Evolutionary conservation across 345 rosid genomes (phyloP).

Genomic region (Salix brachista): DNA sequence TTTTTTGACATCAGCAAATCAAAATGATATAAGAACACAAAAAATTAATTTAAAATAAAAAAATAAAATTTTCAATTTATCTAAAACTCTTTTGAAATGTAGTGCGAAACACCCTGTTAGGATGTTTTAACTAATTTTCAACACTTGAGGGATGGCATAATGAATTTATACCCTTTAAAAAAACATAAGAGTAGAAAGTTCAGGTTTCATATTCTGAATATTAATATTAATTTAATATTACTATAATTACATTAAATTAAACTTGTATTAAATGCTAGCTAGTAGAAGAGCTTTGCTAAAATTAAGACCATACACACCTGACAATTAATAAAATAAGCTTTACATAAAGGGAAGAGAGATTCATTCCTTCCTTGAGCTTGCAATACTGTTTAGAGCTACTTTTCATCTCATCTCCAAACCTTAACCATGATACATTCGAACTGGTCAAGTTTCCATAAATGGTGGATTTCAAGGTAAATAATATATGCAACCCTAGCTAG

Average conservation of each 20-base stretch:
- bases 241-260: not conserved
- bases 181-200: not conserved
- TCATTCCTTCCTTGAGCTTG: constrained; percentile 49
- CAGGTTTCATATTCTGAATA: not conserved
- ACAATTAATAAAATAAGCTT: not conserved
- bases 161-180: not conserved
- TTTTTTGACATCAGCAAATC: too few species aligned
- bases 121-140: not conserved
- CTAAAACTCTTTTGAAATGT: too few species aligned
- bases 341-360: constrained; percentile 5
- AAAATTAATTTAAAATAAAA: too few species aligned
- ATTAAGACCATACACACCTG: not conserved
- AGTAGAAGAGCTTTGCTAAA: not conserved
- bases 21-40: too few species aligned
- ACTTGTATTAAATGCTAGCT: not conserved
- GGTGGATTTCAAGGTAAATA: constrained; percentile 16
- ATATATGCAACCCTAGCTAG: not conserved
- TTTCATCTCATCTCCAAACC: not conserved
- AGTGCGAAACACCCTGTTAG: too few species aligned
- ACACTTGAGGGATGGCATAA: not conserved
- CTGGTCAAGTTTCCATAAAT: not conserved
- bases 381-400: constrained; percentile 29
- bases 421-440: not conserved
- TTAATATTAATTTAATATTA: not conserved
- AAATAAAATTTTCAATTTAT: too few species aligned